These are phyloP conservation scores for Vinca minor DNA, from an alignment of 257 asterid species.

Conservation along the genomic window DNA sequence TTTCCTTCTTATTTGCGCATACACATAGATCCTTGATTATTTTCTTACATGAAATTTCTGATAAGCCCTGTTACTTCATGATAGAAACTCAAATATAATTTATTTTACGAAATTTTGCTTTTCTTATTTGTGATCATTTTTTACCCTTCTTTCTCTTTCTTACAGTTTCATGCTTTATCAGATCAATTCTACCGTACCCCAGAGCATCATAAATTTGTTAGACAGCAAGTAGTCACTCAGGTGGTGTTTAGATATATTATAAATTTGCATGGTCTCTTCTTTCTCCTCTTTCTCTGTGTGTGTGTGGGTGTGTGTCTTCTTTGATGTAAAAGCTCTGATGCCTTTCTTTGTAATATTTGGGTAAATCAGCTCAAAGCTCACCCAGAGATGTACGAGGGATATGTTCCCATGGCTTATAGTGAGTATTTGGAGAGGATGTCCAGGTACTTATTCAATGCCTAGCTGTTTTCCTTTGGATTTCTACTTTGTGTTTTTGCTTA, in stretches of 20 bases:
- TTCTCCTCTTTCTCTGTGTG: too few species aligned
- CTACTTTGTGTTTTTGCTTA: constrained; percentile 1
- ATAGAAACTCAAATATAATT: neutral
- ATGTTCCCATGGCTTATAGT: constrained; percentile 89
- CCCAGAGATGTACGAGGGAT: constrained; percentile 76
- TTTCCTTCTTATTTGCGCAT: neutral
- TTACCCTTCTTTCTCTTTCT: neutral
- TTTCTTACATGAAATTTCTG: neutral
- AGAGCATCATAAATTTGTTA: constrained; percentile 88
- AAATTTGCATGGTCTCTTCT: too few species aligned
- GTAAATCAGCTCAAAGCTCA: constrained; percentile 70
- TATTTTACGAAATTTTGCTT: neutral
- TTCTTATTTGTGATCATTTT: neutral
- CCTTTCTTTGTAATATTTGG: constrained; percentile 21
- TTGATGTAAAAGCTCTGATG: constrained; percentile 16
- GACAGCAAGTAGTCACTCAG: constrained; percentile 84
- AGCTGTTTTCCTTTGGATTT: neutral
- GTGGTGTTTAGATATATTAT: constrained; percentile 23
- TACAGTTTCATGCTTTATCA: constrained; percentile 71
- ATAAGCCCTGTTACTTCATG: neutral
- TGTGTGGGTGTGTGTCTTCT: too few species aligned
- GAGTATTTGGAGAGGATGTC: constrained; percentile 69
- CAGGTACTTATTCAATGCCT: constrained; percentile 39
- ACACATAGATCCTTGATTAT: neutral
- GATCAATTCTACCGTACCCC: constrained; percentile 87